Evolutionary conservation across 352 stramenopile species (phyloP), one percentile per base, ranked within the genome.

Genomic region (Phytophthora pistaciae): DNA sequence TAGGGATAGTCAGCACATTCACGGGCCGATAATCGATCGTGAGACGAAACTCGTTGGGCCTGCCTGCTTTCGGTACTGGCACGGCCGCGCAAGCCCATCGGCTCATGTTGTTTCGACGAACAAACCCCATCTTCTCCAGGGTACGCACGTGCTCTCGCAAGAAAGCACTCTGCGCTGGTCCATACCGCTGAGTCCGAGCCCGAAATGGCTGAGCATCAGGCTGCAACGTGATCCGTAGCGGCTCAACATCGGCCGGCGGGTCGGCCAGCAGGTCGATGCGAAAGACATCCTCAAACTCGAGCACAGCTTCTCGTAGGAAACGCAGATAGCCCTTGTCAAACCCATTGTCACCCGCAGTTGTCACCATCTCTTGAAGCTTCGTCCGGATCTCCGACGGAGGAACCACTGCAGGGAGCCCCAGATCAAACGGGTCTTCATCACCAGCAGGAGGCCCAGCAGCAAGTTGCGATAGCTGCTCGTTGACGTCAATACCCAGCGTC

Each of bases 1-100:
- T 31, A 31, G 27, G 27, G 8, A 31, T 31, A 31, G 27, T 31
- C 27, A 31, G 8, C 27, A 31, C 27, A 31, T 31, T 31, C 27
- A 31, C 27, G 27, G 27, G 27, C 27, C 27, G 27, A 31, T 31
- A 31, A 31, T 31, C 27, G 8, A 31, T 31, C 27, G 27, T 31
- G 27, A 31, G 27, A 31, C 27, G 27, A 31, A 31, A 31, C 27
- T 31, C 27, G 27, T 31, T 31, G 27, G 27, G 27, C 27, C 27
- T 31, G 27, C 27, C 27, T 31, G 44, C 20, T 27, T 71, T 75
- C 2, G 56, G 20, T 0, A 75, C 68, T 0, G 61, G 55, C 13
- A 74, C 44, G 2, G 60, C 57, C 18, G 50, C 48, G 14, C 56
- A 68, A n/a, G 68, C 49, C 62, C 53, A 71, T 0, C 9, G 38